These are phyloP conservation scores for Volvariella surrecta DNA, from an alignment of 1,284 basidiomycete species.

Conservation along the genomic window DNA sequence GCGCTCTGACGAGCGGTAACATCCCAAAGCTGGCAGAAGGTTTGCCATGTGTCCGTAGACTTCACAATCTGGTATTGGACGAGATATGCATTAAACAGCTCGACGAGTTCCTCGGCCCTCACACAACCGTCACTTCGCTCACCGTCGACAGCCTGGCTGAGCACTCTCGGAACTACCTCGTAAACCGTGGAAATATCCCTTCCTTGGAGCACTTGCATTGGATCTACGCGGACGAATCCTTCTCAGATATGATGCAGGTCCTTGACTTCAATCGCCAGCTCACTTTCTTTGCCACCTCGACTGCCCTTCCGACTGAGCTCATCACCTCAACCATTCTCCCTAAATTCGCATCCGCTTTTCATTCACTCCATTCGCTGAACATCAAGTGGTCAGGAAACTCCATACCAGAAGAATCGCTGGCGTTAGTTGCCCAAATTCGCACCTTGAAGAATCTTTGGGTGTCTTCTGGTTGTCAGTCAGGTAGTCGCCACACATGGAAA, in stretches of 20 bases:
- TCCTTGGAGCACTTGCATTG: slow-evolving; percentile 16
- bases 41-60: too few relatives aligned
- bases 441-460: slow-evolving; percentile 19
- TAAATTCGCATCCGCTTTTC: slow-evolving; percentile 10
- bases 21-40: too few relatives aligned
- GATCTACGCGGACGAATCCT: slow-evolving; percentile 9
- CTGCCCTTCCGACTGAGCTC: slow-evolving; percentile 9
- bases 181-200: slow-evolving; percentile 13
- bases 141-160: slow-evolving; percentile 14
- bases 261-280: slow-evolving; percentile 19
- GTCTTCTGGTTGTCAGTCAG: slow-evolving; percentile 18
- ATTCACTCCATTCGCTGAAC: slow-evolving; percentile 16
- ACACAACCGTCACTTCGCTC: slow-evolving; percentile 13
- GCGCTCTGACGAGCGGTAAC: too few relatives aligned
- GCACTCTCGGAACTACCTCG: slow-evolving; percentile 12
- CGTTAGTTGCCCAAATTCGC: slow-evolving; percentile 12
- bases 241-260: slow-evolving; percentile 15
- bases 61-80: too few relatives aligned
- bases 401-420: slow-evolving; percentile 14
- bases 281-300: slow-evolving; percentile 13
- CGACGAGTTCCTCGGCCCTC: slow-evolving; percentile 11
- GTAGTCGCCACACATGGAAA: slow-evolving; percentile 19
- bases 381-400: slow-evolving; percentile 13
- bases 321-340: slow-evolving; percentile 15
- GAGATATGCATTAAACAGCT: too few relatives aligned